Conservation (phyloP, 345 rosid genomes). For the Excoecaria cochinchinensis region DNA sequence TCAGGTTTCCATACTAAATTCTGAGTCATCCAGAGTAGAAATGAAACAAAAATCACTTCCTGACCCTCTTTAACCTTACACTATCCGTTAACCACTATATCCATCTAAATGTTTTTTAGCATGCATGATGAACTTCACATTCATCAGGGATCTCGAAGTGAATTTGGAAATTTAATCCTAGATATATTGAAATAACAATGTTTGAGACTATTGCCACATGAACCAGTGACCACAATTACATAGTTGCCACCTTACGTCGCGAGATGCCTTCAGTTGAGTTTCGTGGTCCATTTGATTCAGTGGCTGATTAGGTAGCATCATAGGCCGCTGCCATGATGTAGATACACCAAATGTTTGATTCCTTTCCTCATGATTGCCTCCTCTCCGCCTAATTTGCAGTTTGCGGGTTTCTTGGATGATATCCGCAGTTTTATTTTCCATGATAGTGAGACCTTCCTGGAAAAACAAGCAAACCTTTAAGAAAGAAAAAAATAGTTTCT, state of each 20-base stretch:
- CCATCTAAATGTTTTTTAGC: neutral
- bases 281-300: conserved; percentile 57
- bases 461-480: conserved; percentile 1
- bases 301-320: conserved; percentile 45
- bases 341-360: conserved; percentile 39
- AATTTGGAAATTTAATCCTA: neutral
- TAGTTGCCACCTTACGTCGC: conserved; percentile 93
- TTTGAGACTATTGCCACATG: conserved; percentile 20
- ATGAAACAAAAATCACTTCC: neutral
- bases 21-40: neutral
- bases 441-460: conserved; percentile 87
- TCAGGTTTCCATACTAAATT: neutral
- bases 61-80: neutral
- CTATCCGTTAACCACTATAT: neutral
- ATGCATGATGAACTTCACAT: neutral
- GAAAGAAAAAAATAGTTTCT: neutral
- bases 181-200: neutral
- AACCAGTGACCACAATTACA: conserved; percentile 43
- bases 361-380: conserved; percentile 35
- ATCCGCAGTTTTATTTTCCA: conserved; percentile 74
- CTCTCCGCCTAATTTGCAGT: conserved; percentile 72
- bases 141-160: neutral
- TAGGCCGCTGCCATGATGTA: conserved; percentile 54
- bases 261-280: conserved; percentile 95
- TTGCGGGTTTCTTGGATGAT: conserved; percentile 73